phyloP scores from a whole-genome alignment of 257 asterid species.

The Jasminum sambac region DNA sequence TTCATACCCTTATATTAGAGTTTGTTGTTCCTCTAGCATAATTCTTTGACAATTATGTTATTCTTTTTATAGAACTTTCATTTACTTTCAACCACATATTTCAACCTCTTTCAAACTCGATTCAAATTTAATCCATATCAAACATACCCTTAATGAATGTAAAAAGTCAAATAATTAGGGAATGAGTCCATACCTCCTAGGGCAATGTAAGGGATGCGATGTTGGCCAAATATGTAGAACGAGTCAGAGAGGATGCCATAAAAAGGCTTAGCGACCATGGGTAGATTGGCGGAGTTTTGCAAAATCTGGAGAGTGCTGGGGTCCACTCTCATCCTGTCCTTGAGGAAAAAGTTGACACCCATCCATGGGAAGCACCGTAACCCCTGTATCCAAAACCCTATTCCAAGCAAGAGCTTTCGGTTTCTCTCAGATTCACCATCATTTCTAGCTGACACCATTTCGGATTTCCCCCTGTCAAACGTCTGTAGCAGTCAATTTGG shows the following conservation, averaged over 20 bases:
- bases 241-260: constrained; percentile 89
- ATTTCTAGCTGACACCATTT: constrained; percentile 36
- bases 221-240: constrained; percentile 79
- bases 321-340: constrained; percentile 78
- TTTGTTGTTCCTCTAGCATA: too few relatives aligned
- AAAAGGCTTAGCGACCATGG: constrained; percentile 94
- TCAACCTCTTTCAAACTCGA: too few relatives aligned
- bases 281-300: constrained; percentile 85
- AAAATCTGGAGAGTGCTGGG: constrained; percentile 89
- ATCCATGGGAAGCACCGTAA: constrained; percentile 96
- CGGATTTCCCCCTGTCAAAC: background rate
- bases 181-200: constrained; percentile 57
- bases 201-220: constrained; percentile 88
- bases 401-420: constrained; percentile 70
- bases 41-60: too few relatives aligned
- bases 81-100: too few relatives aligned
- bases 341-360: constrained; percentile 85
- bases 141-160: background rate
- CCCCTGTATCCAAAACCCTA: constrained; percentile 91
- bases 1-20: too few relatives aligned
- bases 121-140: too few relatives aligned
- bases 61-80: too few relatives aligned
- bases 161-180: background rate
- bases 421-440: constrained; percentile 34
- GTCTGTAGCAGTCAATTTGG: background rate